These are phyloP conservation scores for Cylindrotheca fusiformis DNA, from an alignment of 108 stramenopile species.

Conservation along the genomic window DNA sequence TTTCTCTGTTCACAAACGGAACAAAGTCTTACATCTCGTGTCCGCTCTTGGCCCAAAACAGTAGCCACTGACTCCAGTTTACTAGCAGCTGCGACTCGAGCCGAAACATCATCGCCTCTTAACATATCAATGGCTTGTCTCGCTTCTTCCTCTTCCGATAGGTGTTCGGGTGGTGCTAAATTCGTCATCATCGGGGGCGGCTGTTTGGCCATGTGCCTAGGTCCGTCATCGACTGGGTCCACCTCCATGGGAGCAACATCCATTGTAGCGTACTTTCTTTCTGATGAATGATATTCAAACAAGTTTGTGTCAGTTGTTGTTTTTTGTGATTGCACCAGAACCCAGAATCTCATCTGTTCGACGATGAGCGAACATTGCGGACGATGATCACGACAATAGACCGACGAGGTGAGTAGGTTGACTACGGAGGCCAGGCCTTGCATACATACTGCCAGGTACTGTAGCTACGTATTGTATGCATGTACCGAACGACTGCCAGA, in stretches of 20 bases:
- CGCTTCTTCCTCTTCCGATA: constrained; percentile 74
- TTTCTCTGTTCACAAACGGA: not conserved
- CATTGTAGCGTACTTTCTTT: not conserved
- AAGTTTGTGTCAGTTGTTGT: not conserved
- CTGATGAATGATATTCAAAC: not conserved
- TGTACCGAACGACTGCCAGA: too few species aligned
- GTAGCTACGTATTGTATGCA: too few species aligned
- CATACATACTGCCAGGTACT: too few species aligned
- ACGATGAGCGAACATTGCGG: too few species aligned
- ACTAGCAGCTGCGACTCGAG: constrained; percentile 64
- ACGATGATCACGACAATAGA: too few species aligned
- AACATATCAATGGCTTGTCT: constrained; percentile 77
- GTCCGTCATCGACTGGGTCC: constrained; percentile 52
- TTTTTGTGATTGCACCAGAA: too few species aligned
- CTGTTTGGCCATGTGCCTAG: constrained; percentile 17
- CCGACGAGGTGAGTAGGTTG: too few species aligned
- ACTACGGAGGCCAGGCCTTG: too few species aligned
- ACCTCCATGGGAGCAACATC: constrained; percentile 34
- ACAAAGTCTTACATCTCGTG: constrained; percentile 51
- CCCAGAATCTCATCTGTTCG: constrained; percentile 5
- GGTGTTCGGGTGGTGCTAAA: constrained; percentile 7
- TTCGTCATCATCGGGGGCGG: constrained; percentile 4
- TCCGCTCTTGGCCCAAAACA: constrained; percentile 70
- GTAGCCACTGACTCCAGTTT: constrained; percentile 59
- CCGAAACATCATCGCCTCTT: constrained; percentile 68